Evolutionary conservation across 225 moss, liverwort and hornwort species (phyloP).

Genomic region (Lunularia cruciata): DNA sequence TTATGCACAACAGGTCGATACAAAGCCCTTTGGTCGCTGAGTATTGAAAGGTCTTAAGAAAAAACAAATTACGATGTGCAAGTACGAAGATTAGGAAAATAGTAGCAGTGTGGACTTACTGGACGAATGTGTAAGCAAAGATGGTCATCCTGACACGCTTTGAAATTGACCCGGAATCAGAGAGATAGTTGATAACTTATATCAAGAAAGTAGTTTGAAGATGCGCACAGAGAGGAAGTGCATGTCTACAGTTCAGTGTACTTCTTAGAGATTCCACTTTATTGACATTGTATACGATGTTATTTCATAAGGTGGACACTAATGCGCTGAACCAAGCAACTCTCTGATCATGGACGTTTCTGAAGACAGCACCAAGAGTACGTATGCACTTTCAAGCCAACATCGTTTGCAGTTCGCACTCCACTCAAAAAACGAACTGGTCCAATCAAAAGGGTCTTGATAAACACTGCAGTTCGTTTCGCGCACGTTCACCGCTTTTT

Average conservation of each 20-base stretch:
- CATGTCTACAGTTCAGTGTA: not conserved
- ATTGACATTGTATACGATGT: not conserved
- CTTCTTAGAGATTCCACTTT: not conserved
- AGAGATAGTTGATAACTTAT: not conserved
- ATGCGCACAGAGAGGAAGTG: not conserved
- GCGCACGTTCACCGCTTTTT: not conserved
- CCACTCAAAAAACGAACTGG: not conserved
- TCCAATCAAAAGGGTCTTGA: not conserved
- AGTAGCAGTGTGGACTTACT: no score
- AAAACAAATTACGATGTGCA: no score
- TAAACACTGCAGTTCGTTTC: not conserved
- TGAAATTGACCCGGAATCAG: not conserved
- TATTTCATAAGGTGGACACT: slow-evolving; percentile 1
- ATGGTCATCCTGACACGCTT: not conserved
- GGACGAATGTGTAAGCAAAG: not conserved
- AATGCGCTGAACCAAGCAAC: slow-evolving; percentile 10
- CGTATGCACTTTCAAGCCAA: not conserved
- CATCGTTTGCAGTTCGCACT: slow-evolving; percentile 2
- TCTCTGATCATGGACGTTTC: not conserved
- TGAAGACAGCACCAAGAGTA: not conserved
- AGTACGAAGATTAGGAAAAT: no score
- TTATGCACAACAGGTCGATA: not conserved
- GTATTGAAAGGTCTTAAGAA: not conserved
- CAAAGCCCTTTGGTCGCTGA: not conserved
- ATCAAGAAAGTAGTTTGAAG: not conserved